phyloP scores from a whole-genome alignment of 2,329 filamentous ascomycete genomes.

The Alternaria triticimaculans region DNA sequence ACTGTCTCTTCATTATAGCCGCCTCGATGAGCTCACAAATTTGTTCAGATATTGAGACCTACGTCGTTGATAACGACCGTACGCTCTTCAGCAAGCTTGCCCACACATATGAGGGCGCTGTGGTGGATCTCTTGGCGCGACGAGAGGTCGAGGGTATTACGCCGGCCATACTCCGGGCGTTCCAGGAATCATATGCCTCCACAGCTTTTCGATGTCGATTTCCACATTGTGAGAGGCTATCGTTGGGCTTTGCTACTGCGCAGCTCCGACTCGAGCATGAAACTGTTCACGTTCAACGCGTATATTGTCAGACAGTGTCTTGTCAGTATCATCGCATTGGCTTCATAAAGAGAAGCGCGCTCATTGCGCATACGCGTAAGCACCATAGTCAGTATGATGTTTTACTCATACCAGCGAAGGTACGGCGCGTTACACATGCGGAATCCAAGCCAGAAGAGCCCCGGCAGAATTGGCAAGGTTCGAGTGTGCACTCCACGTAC shows the following conservation, averaged over 20 bases:
- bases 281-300: neutral
- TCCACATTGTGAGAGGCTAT: neutral
- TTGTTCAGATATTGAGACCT: neutral
- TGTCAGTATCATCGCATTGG: neutral
- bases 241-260: neutral
- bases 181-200: neutral
- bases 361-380: neutral
- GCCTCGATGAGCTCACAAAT: too few relatives aligned
- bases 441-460: too few relatives aligned
- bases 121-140: neutral
- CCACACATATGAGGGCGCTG: neutral
- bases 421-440: neutral
- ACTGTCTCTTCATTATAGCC: too few relatives aligned
- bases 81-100: neutral
- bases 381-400: fast-evolving
- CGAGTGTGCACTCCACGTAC: too few relatives aligned
- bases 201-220: neutral
- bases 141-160: fast-evolving
- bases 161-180: neutral
- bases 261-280: neutral
- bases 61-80: neutral
- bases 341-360: neutral
- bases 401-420: neutral
- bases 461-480: too few relatives aligned
- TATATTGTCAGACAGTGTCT: neutral